Base-by-base conservation (phyloP, 2,329 filamentous ascomycete genomes). In the Alternaria rosae region DNA sequence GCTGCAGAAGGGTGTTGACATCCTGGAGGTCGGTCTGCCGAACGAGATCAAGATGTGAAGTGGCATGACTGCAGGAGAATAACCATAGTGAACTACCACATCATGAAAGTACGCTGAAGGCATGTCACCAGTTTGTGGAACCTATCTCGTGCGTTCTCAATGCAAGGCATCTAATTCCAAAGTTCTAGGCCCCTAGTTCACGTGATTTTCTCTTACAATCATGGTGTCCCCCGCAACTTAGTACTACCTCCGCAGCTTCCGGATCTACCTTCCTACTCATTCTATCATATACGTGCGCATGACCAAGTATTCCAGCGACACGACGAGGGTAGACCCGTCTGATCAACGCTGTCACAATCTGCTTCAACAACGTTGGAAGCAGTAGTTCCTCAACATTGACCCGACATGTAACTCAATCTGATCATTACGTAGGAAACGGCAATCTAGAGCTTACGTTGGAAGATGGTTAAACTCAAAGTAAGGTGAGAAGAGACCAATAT, bases 1-100 rank as follows among this genome's bases (percentile, higher is more conserved):
- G 75, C 81, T 98, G 50, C 80, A 90, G 76, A 85, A 84, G 53
- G 91, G 91, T 0, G 78, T 77, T 43, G 82, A 85, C 63, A 81
- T 84, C 52, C 61, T 84, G 68, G 77, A 82, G 64, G 75, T 85
- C 62, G 74, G 75, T 17, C 70, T 84, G 17, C 82, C 82, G 21
- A 76, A 76, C 44, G 81, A 82, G 72, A 79, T 83, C 44, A 82
- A 81, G 74, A 82, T 83, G 17, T 83, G 54, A 62, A 21, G 30
- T 20, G 30, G 28, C 23, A 15, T 32, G 28, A 30, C 13, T 25
- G 28, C 32, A 51, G 6, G 23, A 23, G 30, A 15, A 51, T 13
- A 38, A 9, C 11, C 20, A 4, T 35, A n/a, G 47, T 21, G 28
- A 21, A 51, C 30, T 21, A 32, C n/a, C 35, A 26, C 17, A 21